Percentiles rank a stretch among this genome's conserved stretches.
Conservation (phyloP, 2,329 filamentous ascomycete species). For the Colletotrichum shisoi region DNA sequence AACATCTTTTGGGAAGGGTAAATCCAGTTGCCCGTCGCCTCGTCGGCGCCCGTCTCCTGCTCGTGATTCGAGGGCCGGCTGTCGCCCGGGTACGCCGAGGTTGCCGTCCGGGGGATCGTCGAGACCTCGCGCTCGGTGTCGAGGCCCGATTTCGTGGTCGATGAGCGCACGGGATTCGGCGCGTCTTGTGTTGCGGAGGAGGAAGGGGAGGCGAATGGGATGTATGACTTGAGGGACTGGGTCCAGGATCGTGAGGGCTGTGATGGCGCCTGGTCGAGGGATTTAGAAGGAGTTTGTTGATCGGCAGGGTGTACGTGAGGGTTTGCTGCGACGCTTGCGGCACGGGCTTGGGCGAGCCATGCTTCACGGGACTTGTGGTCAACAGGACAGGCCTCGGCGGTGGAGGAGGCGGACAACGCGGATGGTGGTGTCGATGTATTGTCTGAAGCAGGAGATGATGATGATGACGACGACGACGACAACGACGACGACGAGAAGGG, state of each 20-base stretch:
- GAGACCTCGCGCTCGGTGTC: constrained; percentile 77
- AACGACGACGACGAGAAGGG: constrained; percentile 47
- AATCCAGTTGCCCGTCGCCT: constrained; percentile 85
- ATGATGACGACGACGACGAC: constrained; percentile 36
- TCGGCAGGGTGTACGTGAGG: constrained; percentile 39
- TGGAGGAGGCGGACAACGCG: constrained; percentile 39
- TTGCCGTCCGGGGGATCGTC: constrained; percentile 74
- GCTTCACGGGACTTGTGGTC: constrained; percentile 87
- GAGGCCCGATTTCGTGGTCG: constrained; percentile 51
- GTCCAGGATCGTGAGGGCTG: constrained; percentile 53
- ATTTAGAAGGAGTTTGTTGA: constrained; percentile 32
- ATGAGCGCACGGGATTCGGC: constrained; percentile 31
- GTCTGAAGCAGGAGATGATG: constrained; percentile 38
- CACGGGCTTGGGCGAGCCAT: constrained; percentile 77
- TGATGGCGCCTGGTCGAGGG: constrained; percentile 17
- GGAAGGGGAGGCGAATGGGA: constrained; percentile 53
- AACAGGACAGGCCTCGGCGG: constrained; percentile 74
- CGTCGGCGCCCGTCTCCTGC: constrained; percentile 75
- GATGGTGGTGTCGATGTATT: constrained; percentile 34
- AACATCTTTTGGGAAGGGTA: constrained; percentile 98
- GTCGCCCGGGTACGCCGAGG: constrained; percentile 46
- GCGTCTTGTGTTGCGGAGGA: constrained; percentile 39
- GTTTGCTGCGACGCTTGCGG: constrained; percentile 50
- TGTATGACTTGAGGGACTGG: constrained; percentile 52
- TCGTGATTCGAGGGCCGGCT: constrained; percentile 71